A percentile compares a stretch with the other conserved stretches of the same genome.
These are phyloP conservation scores for Eleusine indica DNA, from an alignment of 176 grass and related monocot species.

Conservation along the genomic window DNA sequence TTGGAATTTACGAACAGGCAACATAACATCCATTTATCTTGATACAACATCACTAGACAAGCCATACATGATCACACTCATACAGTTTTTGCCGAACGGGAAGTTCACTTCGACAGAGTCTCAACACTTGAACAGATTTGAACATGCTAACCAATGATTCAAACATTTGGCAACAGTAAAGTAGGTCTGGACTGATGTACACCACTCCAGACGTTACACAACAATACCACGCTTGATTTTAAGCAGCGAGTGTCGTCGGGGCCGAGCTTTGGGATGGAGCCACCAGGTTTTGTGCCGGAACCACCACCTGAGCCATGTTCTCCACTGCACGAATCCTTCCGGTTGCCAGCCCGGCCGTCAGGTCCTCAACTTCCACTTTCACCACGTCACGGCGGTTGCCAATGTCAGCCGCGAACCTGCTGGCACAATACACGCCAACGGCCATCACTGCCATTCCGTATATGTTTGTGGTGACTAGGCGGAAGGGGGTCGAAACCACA, in stretches of 20 bases:
- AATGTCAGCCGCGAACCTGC: conserved; percentile 62
- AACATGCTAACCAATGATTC: not conserved
- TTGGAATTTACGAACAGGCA: not conserved
- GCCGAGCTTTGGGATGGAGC: conserved; percentile 13
- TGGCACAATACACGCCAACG: conserved; percentile 50
- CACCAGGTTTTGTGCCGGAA: conserved; percentile 31
- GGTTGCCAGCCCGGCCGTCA: conserved; percentile 44
- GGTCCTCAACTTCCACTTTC: conserved; percentile 53
- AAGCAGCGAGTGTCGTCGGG: conserved; percentile 24
- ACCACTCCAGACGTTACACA: conserved; percentile 16
- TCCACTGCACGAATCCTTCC: conserved; percentile 46
- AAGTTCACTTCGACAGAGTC: conserved; percentile 27
- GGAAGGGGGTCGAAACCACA: conserved; percentile 53
- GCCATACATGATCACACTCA: not conserved
- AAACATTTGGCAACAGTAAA: conserved; percentile 24
- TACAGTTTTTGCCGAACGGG: conserved; percentile 22
- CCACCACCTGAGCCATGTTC: conserved; percentile 38
- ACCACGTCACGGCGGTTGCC: conserved; percentile 58
- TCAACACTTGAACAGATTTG: conserved; percentile 19
- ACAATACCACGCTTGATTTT: not conserved
- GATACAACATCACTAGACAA: not conserved
- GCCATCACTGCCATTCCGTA: conserved; percentile 54
- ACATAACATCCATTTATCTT: conserved; percentile 3
- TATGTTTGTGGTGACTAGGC: conserved; percentile 55
- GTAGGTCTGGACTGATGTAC: not conserved